Conservation (phyloP, 345 rosid species). For the Arabidopsis suecica region DNA sequence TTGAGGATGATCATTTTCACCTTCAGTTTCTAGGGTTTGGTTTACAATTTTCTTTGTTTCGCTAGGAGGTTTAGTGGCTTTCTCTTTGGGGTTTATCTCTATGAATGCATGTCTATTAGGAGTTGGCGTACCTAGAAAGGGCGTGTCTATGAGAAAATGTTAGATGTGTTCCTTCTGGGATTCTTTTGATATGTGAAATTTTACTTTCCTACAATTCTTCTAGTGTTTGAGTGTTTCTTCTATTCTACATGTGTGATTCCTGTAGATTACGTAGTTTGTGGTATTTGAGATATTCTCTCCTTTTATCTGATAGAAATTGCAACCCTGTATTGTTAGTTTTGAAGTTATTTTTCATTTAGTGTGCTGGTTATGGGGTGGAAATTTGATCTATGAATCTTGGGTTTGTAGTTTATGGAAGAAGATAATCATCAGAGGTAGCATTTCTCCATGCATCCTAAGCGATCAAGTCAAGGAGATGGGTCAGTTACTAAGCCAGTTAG, state of each 20-base stretch:
- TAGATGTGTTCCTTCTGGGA: slow-evolving; percentile 21
- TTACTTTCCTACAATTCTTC: neutral
- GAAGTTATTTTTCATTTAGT: neutral
- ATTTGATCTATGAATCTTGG: slow-evolving; percentile 32
- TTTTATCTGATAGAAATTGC: neutral
- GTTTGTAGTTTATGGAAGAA: slow-evolving; percentile 62
- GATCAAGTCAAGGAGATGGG: slow-evolving; percentile 87
- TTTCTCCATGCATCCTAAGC: slow-evolving; percentile 79
- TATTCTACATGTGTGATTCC: neutral
- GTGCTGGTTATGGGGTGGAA: slow-evolving; percentile 16
- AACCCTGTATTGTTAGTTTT: neutral
- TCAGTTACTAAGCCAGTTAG: slow-evolving; percentile 85
- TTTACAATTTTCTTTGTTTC: slow-evolving; percentile 3
- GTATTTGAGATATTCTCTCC: neutral
- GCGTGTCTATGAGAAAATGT: slow-evolving; percentile 3
- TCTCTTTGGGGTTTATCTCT: slow-evolving; percentile 16
- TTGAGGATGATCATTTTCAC: slow-evolving; percentile 24
- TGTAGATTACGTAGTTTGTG: neutral
- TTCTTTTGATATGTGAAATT: neutral
- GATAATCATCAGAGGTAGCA: slow-evolving; percentile 48
- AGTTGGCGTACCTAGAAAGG: neutral
- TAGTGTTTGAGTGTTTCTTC: neutral
- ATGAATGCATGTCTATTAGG: slow-evolving; percentile 31
- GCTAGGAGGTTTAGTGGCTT: slow-evolving; percentile 40
- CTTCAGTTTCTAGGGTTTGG: slow-evolving; percentile 45